Evolutionary conservation across 495 filamentous ascomycete genomes (phyloP), one percentile per base, ranked within the genome.

Genomic region (Aspergillus bridgeri): DNA sequence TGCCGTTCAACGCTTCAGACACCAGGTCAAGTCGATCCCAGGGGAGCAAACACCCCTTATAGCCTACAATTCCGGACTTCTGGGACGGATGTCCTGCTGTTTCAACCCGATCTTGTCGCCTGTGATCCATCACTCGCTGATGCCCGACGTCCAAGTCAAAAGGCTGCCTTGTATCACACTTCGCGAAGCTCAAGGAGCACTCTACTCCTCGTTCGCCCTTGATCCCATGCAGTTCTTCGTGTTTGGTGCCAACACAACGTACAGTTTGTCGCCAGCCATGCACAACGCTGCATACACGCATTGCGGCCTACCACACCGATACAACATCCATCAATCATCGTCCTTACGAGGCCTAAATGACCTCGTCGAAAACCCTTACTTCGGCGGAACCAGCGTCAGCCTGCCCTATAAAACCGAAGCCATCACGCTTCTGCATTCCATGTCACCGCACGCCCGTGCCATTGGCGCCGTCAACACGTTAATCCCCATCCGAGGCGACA

Each of bases 401-500:
- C 78, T 88, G 13, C 88, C 89, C 3, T 91, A 87, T 74, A 91
- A 91, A 60, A 84, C 88, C 3, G 84, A 86, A 66, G 82, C 89
- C 33, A 85, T 91, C 58, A 77, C 81, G 5, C 79, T 86, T 5
- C 77, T 90, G 11, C 83, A 89, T 63, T 81, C 85, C 43, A 82
- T 88, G 65, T 89, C 86, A 48, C 79, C 82, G 50, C 89, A 93
- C 59, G 89, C 89, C 7, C 82, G 81, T 18, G 88, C 86, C 17
- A 91, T 93, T 59, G 89, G 89, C 3, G 87, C 89, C 17, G 83
- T 90, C 54, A 92, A 93, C 66, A 91, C 89, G 0, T 69, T 92
- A 9, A 73, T 92, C 19, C 89, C 89, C 0, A 79, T 92, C 7
- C 79, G 88, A 13, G 33, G 33, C 33, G 79, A 85, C 13, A 67